Percentiles rank a stretch among this genome's conserved stretches.
Conservation (phyloP, 179 eudicot species). For the Camellia oleifera region DNA sequence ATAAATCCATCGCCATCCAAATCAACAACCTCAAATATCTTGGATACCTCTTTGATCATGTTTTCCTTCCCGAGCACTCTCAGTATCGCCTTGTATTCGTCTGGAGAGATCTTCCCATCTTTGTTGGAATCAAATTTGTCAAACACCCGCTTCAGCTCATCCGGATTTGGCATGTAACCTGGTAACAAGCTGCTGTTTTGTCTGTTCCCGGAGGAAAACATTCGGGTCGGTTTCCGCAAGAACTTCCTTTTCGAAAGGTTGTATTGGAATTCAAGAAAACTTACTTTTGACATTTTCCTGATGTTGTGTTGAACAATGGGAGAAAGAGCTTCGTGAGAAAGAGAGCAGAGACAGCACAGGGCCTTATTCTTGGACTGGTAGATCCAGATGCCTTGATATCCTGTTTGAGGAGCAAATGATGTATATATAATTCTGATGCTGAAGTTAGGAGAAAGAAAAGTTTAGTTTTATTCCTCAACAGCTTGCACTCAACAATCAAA, state of each 20-base stretch:
- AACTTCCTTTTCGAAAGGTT: slow-evolving; percentile 35
- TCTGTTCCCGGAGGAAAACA: slow-evolving; percentile 26
- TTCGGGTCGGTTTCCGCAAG: slow-evolving; percentile 30
- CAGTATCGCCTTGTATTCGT: slow-evolving; percentile 62
- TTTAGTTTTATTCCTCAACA: background rate
- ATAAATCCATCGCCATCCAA: slow-evolving; percentile 74
- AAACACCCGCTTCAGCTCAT: slow-evolving; percentile 63
- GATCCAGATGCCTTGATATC: background rate
- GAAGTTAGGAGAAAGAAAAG: background rate
- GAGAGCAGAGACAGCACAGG: background rate
- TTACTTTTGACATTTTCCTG: slow-evolving; percentile 25
- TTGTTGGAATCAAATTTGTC: slow-evolving; percentile 49
- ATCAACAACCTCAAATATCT: slow-evolving; percentile 63
- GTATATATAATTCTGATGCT: background rate
- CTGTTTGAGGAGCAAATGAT: background rate
- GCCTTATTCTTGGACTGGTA: background rate
- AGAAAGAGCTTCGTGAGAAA: background rate
- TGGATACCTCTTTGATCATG: slow-evolving; percentile 36
- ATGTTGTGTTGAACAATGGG: background rate
- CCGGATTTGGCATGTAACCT: slow-evolving; percentile 37
- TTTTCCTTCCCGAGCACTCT: slow-evolving; percentile 35
- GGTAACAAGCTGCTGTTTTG: slow-evolving; percentile 26
- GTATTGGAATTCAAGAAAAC: slow-evolving; percentile 46
- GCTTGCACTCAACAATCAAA: background rate
- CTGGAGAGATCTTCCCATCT: slow-evolving; percentile 79